Percentiles rank a stretch among this genome's conserved stretches.
Evolutionary conservation across 208 protist genomes (phyloP).

Genomic region (Trypanosoma scelopori): DNA sequence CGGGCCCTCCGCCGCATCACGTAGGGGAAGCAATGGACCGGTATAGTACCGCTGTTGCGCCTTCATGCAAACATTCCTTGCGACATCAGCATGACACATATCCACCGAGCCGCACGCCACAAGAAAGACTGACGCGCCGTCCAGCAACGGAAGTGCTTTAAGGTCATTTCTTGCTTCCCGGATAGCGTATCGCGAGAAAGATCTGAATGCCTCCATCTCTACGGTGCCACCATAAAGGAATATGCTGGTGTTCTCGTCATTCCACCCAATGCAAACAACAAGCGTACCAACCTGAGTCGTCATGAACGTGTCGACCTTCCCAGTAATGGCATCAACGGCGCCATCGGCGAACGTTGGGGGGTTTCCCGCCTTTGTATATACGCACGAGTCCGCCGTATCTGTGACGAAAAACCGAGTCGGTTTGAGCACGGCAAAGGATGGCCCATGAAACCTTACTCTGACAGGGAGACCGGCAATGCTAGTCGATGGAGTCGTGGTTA

Average conservation of each 20-base stretch:
- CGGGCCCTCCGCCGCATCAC: conserved; percentile 29
- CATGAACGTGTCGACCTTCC: conserved; percentile 30
- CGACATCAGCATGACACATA: conserved; percentile 21
- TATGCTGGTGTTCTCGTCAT: not conserved
- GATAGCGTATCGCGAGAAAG: conserved; percentile 44
- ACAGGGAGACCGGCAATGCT: conserved; percentile 32
- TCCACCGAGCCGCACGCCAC: conserved; percentile 29
- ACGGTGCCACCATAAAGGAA: conserved; percentile 46
- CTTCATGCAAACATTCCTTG: conserved; percentile 26
- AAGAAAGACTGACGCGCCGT: conserved; percentile 35
- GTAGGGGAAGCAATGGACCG: conserved; percentile 9
- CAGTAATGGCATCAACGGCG: conserved; percentile 22
- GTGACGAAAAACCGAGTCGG: conserved; percentile 35
- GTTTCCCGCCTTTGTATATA: conserved; percentile 1
- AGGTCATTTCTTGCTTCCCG: conserved; percentile 44
- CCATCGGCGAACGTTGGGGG: conserved; percentile 29
- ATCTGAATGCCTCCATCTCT: conserved; percentile 31
- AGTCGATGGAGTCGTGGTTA: conserved; percentile 25
- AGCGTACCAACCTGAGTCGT: conserved; percentile 4
- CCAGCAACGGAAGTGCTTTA: conserved; percentile 32
- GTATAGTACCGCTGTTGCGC: conserved; percentile 33
- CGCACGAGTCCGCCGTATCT: conserved; percentile 25
- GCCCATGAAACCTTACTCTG: conserved; percentile 31
- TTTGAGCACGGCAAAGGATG: conserved; percentile 18
- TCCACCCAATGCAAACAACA: conserved; percentile 22